A percentile compares a stretch with the other conserved stretches of the same genome.
phyloP scores from a whole-genome alignment of 345 rosid genomes.

The Bruguiera sexangula region DNA sequence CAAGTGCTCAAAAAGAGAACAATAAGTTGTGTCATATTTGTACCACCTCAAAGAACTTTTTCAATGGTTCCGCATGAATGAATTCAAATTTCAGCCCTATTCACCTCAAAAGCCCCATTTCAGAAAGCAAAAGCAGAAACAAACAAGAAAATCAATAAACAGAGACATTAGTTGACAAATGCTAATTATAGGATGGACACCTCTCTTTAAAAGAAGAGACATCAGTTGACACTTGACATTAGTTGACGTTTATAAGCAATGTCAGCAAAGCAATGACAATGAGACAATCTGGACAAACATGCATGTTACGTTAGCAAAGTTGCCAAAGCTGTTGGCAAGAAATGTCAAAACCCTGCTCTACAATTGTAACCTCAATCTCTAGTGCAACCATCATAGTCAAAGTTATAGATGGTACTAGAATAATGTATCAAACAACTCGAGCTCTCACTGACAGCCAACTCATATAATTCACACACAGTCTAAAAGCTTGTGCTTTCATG shows the following conservation, averaged over 20 bases:
- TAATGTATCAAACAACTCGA: background rate
- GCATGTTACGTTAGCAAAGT: background rate
- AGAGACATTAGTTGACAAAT: background rate
- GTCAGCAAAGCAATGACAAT: conserved; percentile 1
- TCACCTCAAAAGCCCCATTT: background rate
- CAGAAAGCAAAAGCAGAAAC: background rate
- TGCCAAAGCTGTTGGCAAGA: too few species aligned
- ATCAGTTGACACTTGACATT: too few species aligned
- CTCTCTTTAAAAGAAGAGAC: background rate
- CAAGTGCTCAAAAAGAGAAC: background rate
- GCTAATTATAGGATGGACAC: background rate
- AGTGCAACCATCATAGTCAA: background rate
- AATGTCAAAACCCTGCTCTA: background rate
- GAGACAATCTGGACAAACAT: background rate
- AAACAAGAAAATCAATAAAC: background rate
- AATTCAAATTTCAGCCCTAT: background rate
- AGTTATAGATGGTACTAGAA: background rate
- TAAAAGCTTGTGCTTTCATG: background rate
- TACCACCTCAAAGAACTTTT: background rate
- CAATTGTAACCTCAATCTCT: background rate
- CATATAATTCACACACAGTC: background rate
- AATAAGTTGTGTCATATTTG: background rate
- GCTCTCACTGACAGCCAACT: background rate
- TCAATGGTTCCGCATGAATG: background rate
- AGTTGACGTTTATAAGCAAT: background rate